phyloP scores from a whole-genome alignment of 345 rosid species.

The Boechera retrofracta region DNA sequence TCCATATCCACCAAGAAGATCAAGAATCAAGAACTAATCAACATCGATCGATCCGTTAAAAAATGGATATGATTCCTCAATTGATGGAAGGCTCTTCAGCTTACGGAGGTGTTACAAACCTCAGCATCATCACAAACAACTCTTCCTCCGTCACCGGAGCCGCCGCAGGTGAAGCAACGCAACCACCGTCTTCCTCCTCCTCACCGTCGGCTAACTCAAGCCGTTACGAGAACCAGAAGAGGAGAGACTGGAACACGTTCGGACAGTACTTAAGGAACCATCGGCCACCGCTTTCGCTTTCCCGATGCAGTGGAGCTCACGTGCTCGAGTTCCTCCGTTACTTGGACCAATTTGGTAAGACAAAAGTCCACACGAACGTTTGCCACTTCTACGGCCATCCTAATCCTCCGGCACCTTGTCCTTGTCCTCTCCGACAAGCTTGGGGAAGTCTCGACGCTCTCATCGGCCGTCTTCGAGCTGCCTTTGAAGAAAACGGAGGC shows the following conservation, averaged over 20 bases:
- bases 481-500: slow-evolving; percentile 73
- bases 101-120: slow-evolving; percentile 34
- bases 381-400: slow-evolving; percentile 77
- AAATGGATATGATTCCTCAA: slow-evolving; percentile 46
- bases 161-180: slow-evolving; percentile 23
- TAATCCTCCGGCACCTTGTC: slow-evolving; percentile 72
- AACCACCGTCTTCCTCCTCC: slow-evolving; percentile 42
- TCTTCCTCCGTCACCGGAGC: slow-evolving; percentile 36
- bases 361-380: slow-evolving; percentile 65
- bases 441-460: slow-evolving; percentile 85
- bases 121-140: slow-evolving; percentile 45
- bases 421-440: slow-evolving; percentile 75
- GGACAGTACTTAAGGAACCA: slow-evolving; percentile 70
- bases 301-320: slow-evolving; percentile 71
- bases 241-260: slow-evolving; percentile 82
- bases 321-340: slow-evolving; percentile 77
- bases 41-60: slow-evolving; percentile 11
- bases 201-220: slow-evolving; percentile 53
- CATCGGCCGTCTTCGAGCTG: slow-evolving; percentile 71
- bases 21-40: slow-evolving; percentile 28
- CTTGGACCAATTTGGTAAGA: slow-evolving; percentile 74
- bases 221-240: slow-evolving; percentile 77
- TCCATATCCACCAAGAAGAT: slow-evolving; percentile 41
- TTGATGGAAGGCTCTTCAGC: slow-evolving; percentile 43
- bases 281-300: slow-evolving; percentile 61